Conservation (phyloP, 768 basidiomycete genomes). For the Hericium coralloides region DNA sequence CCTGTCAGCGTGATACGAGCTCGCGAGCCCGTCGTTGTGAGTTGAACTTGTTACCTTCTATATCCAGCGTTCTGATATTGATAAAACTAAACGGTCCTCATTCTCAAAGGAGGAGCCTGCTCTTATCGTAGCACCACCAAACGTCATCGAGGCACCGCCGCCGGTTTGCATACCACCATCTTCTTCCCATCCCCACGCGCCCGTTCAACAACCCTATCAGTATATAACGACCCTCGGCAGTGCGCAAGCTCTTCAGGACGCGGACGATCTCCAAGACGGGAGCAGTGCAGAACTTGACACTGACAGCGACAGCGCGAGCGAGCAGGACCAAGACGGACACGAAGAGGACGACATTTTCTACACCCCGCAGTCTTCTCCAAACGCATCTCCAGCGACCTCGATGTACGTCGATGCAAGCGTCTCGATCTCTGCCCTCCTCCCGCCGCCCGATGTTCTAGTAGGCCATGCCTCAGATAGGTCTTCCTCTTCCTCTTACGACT, state of each 20-base stretch:
- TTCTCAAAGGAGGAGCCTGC: not conserved
- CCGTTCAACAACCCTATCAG: too few species aligned
- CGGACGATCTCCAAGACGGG: not conserved
- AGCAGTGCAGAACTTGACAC: not conserved
- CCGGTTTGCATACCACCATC: not conserved
- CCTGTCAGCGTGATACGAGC: not conserved
- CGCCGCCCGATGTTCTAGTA: conserved; percentile 8
- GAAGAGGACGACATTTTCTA: conserved; percentile 6
- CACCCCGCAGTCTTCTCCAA: conserved; percentile 14
- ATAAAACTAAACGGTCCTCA: too few species aligned
- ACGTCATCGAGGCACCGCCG: not conserved
- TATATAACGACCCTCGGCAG: too few species aligned
- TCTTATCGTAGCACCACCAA: not conserved
- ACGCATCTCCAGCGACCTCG: conserved; percentile 1
- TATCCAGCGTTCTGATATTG: too few species aligned
- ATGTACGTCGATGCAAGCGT: conserved; percentile 5
- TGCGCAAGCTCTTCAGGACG: not conserved
- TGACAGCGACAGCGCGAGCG: not conserved
- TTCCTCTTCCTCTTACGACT: conserved; percentile 1
- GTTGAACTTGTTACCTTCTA: too few species aligned
- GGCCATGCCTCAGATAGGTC: conserved; percentile 1
- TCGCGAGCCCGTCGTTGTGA: too few species aligned
- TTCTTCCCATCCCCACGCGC: not conserved
- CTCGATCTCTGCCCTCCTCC: not conserved
- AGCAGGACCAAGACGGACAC: conserved; percentile 5